These are phyloP conservation scores for Tuctoria greenei DNA, from an alignment of 176 grass and related monocot genomes.

Conservation along the genomic window DNA sequence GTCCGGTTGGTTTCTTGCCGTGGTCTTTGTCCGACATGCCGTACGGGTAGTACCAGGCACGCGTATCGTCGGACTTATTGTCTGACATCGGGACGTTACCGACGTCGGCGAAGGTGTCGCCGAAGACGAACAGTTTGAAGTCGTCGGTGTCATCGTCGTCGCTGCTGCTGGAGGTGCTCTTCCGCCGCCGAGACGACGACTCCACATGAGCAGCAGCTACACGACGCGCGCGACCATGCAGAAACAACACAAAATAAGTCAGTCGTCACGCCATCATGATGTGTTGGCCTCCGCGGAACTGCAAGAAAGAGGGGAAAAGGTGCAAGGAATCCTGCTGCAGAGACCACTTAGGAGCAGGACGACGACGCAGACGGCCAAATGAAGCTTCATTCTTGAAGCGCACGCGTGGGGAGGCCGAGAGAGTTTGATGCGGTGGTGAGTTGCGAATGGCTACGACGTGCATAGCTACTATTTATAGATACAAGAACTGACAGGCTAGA, in stretches of 20 bases:
- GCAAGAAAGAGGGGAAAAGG: background rate
- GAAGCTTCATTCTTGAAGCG: background rate
- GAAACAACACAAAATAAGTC: background rate
- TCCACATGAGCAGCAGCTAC: conserved; percentile 13
- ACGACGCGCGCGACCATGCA: background rate
- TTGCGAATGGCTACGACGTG: background rate
- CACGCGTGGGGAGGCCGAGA: background rate
- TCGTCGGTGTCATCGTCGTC: background rate
- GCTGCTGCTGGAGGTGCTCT: background rate
- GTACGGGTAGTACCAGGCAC: conserved; percentile 40
- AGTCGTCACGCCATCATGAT: background rate
- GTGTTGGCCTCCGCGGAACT: background rate
- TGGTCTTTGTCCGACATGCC: conserved; percentile 6
- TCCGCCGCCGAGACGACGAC: background rate
- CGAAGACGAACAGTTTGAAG: conserved; percentile 44
- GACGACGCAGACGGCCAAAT: background rate
- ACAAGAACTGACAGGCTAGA: background rate
- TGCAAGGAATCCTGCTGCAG: background rate
- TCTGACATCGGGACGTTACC: conserved; percentile 22
- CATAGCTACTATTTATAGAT: background rate
- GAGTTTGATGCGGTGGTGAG: background rate
- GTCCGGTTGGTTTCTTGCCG: background rate
- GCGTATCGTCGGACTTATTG: background rate
- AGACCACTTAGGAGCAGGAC: background rate
- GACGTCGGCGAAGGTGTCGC: conserved; percentile 35